Conservation (phyloP, 306 rosid genomes). For the Dryas alaskensis region DNA sequence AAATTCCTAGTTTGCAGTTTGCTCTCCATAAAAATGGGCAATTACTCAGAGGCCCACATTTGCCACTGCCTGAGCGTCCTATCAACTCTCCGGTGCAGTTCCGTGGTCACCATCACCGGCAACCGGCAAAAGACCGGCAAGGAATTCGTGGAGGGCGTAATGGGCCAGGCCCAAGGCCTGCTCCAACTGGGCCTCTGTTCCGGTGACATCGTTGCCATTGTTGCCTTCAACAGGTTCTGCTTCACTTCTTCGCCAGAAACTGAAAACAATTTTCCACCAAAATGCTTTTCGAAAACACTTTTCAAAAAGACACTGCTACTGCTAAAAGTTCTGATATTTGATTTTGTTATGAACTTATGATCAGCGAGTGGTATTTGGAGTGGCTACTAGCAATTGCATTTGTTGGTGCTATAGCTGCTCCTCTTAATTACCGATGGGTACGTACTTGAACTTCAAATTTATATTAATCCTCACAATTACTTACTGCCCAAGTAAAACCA, state of each 20-base stretch:
- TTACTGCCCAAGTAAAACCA: neutral
- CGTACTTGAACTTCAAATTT: neutral
- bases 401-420: slow-evolving; percentile 81
- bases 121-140: slow-evolving; percentile 46
- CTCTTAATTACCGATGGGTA: slow-evolving; percentile 90
- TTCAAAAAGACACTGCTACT: neutral
- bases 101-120: slow-evolving; percentile 44
- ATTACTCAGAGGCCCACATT: slow-evolving; percentile 51
- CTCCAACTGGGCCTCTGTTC: slow-evolving; percentile 49
- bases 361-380: slow-evolving; percentile 76
- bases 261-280: neutral
- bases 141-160: slow-evolving; percentile 54
- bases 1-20: slow-evolving; percentile 8
- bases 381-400: slow-evolving; percentile 90
- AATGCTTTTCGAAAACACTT: neutral
- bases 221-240: slow-evolving; percentile 67
- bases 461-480: neutral
- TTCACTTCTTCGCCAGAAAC: neutral
- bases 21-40: slow-evolving; percentile 33
- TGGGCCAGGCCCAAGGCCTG: slow-evolving; percentile 55
- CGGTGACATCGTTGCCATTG: slow-evolving; percentile 70
- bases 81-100: slow-evolving; percentile 34
- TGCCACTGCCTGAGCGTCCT: slow-evolving; percentile 71
- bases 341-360: neutral
- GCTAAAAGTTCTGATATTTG: neutral